Percentiles rank a stretch among this genome's conserved stretches.
Evolutionary conservation across 768 basidiomycete species (phyloP).

Genomic region (Candolleomyces eurysporus): DNA sequence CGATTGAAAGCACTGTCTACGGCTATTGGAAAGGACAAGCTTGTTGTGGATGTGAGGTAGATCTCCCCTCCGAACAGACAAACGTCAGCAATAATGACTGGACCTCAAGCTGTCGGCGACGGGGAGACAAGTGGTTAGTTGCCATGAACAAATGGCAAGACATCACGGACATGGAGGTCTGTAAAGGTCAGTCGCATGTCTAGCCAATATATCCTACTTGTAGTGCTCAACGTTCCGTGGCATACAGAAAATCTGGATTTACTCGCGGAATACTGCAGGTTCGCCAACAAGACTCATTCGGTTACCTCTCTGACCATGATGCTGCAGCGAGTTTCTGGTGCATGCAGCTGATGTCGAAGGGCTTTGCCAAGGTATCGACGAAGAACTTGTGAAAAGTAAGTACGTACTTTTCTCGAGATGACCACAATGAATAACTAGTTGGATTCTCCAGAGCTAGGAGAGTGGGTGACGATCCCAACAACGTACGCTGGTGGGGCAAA

Average conservation of each 20-base stretch:
- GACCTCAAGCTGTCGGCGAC: slow-evolving; percentile 69
- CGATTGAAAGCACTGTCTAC: slow-evolving; percentile 61
- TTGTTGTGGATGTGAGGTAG: slow-evolving; percentile 95
- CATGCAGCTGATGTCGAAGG: slow-evolving; percentile 99
- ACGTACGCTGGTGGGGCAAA: slow-evolving; percentile 98
- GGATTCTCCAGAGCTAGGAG: slow-evolving; percentile 65
- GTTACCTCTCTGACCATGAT: not conserved
- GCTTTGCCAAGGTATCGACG: slow-evolving; percentile 93
- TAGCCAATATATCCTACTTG: too few species aligned
- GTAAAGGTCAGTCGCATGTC: slow-evolving; percentile 49
- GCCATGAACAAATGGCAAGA: slow-evolving; percentile 99
- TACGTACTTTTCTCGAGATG: slow-evolving; percentile 5
- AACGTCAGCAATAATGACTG: not conserved
- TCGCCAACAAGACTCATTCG: not conserved
- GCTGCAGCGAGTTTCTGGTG: slow-evolving; percentile 80
- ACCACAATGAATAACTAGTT: slow-evolving; percentile 3
- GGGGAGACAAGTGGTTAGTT: slow-evolving; percentile 80
- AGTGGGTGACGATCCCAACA: slow-evolving; percentile 89
- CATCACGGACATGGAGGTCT: slow-evolving; percentile 92
- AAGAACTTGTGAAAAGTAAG: slow-evolving; percentile 78
- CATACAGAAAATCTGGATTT: slow-evolving; percentile 70
- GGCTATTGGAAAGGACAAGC: slow-evolving; percentile 73
- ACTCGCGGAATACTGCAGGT: slow-evolving; percentile 83
- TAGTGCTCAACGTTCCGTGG: not conserved
- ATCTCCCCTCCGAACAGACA: not conserved